Conservation (phyloP, 805 yeast genomes). For the Candida silvicultrix region DNA sequence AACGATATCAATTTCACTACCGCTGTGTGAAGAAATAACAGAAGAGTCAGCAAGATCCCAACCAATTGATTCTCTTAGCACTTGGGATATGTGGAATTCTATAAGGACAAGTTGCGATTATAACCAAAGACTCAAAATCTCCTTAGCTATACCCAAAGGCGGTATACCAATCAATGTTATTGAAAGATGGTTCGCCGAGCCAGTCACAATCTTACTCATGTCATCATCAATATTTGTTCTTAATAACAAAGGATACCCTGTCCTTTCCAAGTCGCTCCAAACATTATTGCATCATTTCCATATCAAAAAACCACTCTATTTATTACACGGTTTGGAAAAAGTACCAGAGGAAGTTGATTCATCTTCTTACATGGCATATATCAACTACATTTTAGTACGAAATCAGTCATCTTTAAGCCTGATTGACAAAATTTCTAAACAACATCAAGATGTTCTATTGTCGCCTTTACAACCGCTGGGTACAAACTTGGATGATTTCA, state of each 20-base stretch:
- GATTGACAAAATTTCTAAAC: constrained; percentile 25
- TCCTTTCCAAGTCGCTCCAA: constrained; percentile 54
- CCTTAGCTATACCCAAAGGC: constrained; percentile 65
- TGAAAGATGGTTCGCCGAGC: constrained; percentile 65
- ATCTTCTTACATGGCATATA: constrained; percentile 34
- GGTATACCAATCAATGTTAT: constrained; percentile 43
- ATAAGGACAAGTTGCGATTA: constrained; percentile 51
- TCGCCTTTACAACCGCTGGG: constrained; percentile 71
- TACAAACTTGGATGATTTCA: constrained; percentile 46
- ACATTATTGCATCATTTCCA: constrained; percentile 37
- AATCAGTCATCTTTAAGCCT: constrained; percentile 24
- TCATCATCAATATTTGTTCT: constrained; percentile 51
- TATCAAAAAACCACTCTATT: constrained; percentile 32
- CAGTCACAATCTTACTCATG: constrained; percentile 49
- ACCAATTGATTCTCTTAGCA: constrained; percentile 41
- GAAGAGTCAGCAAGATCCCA: constrained; percentile 16
- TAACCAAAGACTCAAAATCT: constrained; percentile 54
- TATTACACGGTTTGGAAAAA: constrained; percentile 51
- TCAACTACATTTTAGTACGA: constrained; percentile 32
- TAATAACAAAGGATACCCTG: constrained; percentile 60
- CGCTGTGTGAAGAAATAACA: constrained; percentile 39
- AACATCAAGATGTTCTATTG: constrained; percentile 23
- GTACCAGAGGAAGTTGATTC: constrained; percentile 27
- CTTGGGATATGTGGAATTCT: constrained; percentile 75
- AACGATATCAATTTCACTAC: constrained; percentile 38